Evolutionary conservation across 768 basidiomycete genomes (phyloP).

Genomic region (Tephrocybe sp.): DNA sequence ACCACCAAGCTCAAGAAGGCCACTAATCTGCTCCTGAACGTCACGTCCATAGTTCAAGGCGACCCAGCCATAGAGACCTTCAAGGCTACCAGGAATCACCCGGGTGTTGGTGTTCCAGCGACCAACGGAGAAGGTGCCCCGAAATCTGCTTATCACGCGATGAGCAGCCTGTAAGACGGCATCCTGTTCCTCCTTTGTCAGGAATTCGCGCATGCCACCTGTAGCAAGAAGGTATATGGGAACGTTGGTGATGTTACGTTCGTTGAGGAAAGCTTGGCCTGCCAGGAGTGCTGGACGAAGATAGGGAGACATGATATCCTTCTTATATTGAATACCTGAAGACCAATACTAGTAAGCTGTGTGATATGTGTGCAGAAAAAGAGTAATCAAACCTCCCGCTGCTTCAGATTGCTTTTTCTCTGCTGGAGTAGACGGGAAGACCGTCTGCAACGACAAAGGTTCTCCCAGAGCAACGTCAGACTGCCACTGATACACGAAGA

Average conservation of each 20-base stretch:
- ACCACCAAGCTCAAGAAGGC: slow-evolving; percentile 12
- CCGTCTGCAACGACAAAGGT: slow-evolving; percentile 1
- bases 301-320: slow-evolving; percentile 4
- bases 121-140: slow-evolving; percentile 2
- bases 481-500: slow-evolving; percentile 14
- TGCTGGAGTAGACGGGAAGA: slow-evolving; percentile 4
- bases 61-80: slow-evolving; percentile 15
- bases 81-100: slow-evolving; percentile 11
- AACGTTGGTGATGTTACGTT: background rate
- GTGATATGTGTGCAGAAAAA: background rate
- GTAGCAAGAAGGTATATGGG: slow-evolving; percentile 14
- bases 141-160: background rate
- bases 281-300: slow-evolving; percentile 4
- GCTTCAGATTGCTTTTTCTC: slow-evolving; percentile 9
- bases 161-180: slow-evolving; percentile 7
- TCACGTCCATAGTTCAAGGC: slow-evolving; percentile 11
- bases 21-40: slow-evolving; percentile 8
- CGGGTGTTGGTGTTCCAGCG: slow-evolving; percentile 1
- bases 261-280: background rate
- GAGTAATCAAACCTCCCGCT: slow-evolving; percentile 1
- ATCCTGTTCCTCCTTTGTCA: background rate
- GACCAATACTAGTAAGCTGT: background rate
- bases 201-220: slow-evolving; percentile 12
- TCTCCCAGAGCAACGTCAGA: slow-evolving; percentile 5
- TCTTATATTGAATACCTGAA: slow-evolving; percentile 9